Conservation (phyloP, 768 basidiomycete genomes). For the Lentinula guzmanii region DNA sequence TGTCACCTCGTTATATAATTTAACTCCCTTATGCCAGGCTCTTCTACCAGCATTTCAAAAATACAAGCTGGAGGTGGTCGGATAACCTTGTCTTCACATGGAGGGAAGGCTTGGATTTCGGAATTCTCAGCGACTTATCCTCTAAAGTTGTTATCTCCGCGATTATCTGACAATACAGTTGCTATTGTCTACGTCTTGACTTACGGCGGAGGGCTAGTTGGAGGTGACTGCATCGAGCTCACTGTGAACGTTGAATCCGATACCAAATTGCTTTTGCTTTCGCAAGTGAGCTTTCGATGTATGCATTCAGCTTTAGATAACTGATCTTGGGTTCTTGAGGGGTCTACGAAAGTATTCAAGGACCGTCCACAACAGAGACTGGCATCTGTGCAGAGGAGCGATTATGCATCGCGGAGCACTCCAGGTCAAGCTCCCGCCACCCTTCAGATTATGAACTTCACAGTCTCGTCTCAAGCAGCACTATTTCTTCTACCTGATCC, state of each 20-base stretch:
- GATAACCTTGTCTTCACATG: conserved; percentile 48
- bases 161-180: conserved; percentile 39
- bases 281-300: conserved; percentile 56
- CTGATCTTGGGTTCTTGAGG: conserved; percentile 35
- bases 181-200: conserved; percentile 74
- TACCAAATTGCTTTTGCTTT: conserved; percentile 65
- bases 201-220: conserved; percentile 91
- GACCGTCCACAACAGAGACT: conserved; percentile 55
- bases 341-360: conserved; percentile 95
- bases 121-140: conserved; percentile 80
- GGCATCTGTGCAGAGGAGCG: conserved; percentile 28
- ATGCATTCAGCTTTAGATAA: background rate
- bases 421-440: conserved; percentile 28
- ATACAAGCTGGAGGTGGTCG: conserved; percentile 48
- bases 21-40: background rate
- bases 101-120: conserved; percentile 55
- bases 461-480: conserved; percentile 42
- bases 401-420: background rate
- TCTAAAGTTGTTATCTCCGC: conserved; percentile 80
- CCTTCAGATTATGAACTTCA: conserved; percentile 56
- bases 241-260: conserved; percentile 51
- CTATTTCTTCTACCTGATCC: conserved; percentile 88
- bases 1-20: too few species aligned
- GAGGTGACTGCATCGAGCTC: conserved; percentile 71
- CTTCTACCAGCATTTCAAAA: conserved; percentile 16